A percentile compares a stretch with the other conserved stretches of the same genome.
Conservation (phyloP, 768 basidiomycete species). For the Tylopilus plumbeoviolaceoides region DNA sequence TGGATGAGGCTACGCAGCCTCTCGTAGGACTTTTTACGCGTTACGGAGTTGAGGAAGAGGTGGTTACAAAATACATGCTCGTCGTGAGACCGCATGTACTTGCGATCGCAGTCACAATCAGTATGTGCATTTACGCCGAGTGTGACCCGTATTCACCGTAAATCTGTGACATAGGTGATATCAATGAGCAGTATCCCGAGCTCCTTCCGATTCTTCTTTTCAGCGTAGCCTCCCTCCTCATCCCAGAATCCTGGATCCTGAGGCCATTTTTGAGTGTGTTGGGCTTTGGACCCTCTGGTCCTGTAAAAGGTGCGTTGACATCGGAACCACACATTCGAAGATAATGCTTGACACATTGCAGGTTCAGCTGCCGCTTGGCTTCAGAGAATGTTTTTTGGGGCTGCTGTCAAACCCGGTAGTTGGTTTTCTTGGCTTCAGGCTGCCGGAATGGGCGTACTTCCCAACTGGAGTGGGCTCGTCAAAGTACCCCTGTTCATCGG, state of each 20-base stretch:
- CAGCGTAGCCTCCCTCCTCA: conserved; percentile 1
- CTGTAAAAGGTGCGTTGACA: conserved; percentile 7
- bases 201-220: conserved; percentile 2
- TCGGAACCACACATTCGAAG: too few species aligned
- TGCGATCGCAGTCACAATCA: conserved; percentile 4
- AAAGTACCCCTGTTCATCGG: too few species aligned
- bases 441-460: conserved; percentile 6
- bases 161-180: conserved; percentile 5
- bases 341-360: not conserved
- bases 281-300: conserved; percentile 17
- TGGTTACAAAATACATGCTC: conserved; percentile 1
- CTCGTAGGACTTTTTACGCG: not conserved
- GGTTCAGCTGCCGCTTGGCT: conserved; percentile 12
- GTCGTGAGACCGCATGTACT: conserved; percentile 6
- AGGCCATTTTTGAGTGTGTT: conserved; percentile 8
- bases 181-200: conserved; percentile 11
- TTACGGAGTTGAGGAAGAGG: conserved; percentile 5
- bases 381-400: conserved; percentile 8
- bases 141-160: not conserved
- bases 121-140: not conserved
- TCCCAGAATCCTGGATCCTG: conserved; percentile 16
- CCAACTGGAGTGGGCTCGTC: not conserved
- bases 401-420: not conserved
- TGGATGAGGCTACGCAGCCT: not conserved
- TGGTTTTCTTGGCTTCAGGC: conserved; percentile 16